Base-by-base conservation (phyloP, 139 green algal species). In the Coelastrella sp. region DNA sequence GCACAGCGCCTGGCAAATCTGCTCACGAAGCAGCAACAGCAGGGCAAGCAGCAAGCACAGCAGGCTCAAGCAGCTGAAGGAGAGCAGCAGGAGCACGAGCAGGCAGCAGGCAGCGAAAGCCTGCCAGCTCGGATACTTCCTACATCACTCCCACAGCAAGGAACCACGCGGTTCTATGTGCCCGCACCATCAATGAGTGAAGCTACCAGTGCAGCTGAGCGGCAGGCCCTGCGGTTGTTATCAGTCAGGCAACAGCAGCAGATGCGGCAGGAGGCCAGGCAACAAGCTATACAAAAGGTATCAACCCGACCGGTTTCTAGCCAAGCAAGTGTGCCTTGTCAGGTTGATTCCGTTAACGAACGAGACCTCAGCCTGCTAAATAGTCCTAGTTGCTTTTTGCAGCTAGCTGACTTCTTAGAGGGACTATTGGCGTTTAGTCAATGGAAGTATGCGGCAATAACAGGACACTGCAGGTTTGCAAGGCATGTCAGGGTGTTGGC, bases 381-480 rank as follows among this genome's bases (percentile, higher is more conserved):
- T 98, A 98, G 96, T 96, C 94, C 96, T 92, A 89, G 76, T 93
- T 95, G 94, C 86, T 95, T 94, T 84, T 95, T 93, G 90, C 94
- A 92, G 93, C 83, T 91, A 93, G 96, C 95, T 81, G 95, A 96
- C 96, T 98, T 98, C 96, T 98, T 98, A 98, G 96, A 98, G 96
- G 96, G 97, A 97, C 96, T 97, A 95, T 98, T 96, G 96, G 96
- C 94, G 96, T 97, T 94, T 97, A 98, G 94, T 95, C 96, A 95
- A 97, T 97, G 96, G 96, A 99, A 98, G 96, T 98, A 96, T 99
- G 97, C 98, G 97, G 97, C 97, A 97, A 98, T 98, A 99, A 99
- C 97, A 99, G 97, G 97, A n/a, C n/a, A n/a, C n/a, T n/a, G n/a
- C n/a, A n/a, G n/a, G n/a, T n/a, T n/a, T n/a, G n/a, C n/a, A n/a